Evolutionary conservation across 306 rosid species (phyloP), one percentile per base, ranked within the genome.

Genomic region (Astragalus membranaceus): DNA sequence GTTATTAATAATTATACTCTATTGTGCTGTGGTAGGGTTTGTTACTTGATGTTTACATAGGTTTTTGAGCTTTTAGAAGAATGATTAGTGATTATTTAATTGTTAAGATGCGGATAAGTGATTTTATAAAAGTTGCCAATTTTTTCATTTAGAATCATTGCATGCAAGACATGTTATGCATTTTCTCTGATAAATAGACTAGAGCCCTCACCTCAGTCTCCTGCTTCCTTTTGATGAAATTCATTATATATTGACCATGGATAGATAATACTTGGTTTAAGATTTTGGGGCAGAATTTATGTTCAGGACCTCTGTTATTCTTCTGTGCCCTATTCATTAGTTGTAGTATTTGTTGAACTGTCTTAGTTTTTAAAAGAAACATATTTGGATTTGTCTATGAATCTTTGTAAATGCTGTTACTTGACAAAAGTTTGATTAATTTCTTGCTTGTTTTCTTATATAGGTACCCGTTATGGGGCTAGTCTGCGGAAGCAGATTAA

Each of bases 401-500:
- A 15, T 20, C 0, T 5, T 4, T 12, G 9, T 23, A 56, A 47
- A 55, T 63, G 46, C 46, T 41, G n/a, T 41, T 7, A 0, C 6
- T 1, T n/a, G 32, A 41, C 30, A 12, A 12, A 5, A 13, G n/a
- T 30, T 16, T 51, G 5, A 20, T 33, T 42, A 10, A 11, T 15
- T 23, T 17, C 63, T 56, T 48, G 7, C 10, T 20, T 48, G 32
- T 33, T 73, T 73, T 52, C 42, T 69, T 52, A 3, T 70, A 33
- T 59, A 92, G 98, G 94, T 61, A 92, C 98, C 80, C 85, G 96
- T 0, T 92, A 92, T 42, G 98, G 98, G 51, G 98, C 96, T 11
- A 87, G 92, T 92, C 78, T 89, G 81, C 84, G 96, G 1, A 92
- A 92, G 87, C 98, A 89, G 90, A 92, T 92, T 54, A 92, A 92